A percentile compares a stretch with the other conserved stretches of the same genome.
These are phyloP conservation scores for Celoporthe dispersa DNA, from an alignment of 2,329 filamentous ascomycete genomes.

Conservation along the genomic window DNA sequence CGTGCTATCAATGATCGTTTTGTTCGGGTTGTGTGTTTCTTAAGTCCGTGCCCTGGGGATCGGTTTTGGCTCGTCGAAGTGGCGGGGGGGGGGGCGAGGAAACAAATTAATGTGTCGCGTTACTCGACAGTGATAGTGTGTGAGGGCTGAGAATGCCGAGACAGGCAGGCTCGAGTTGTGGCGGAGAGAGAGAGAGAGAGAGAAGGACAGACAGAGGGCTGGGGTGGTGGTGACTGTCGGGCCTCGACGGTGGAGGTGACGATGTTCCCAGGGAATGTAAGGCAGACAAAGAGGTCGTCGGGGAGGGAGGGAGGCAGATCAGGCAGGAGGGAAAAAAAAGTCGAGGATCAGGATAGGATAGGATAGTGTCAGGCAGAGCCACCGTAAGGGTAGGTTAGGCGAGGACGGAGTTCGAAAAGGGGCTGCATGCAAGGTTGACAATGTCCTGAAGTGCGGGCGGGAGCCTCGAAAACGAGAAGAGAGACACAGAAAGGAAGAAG, in stretches of 20 bases:
- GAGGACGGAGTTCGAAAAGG: constrained; percentile 6
- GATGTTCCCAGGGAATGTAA: constrained; percentile 1
- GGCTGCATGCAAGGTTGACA: constrained; percentile 5
- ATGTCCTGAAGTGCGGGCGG: constrained; percentile 6
- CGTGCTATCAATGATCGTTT: constrained; percentile 10
- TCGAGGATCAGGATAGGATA: background rate
- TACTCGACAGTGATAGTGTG: background rate
- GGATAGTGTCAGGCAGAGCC: background rate
- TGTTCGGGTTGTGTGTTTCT: background rate
- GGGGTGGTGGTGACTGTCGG: background rate
- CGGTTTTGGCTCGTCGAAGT: background rate
- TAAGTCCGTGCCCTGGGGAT: background rate
- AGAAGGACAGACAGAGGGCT: background rate
- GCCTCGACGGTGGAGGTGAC: constrained; percentile 2
- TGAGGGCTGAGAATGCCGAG: background rate
- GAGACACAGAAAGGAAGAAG: background rate
- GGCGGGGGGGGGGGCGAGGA: constrained; percentile 4
- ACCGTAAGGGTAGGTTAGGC: background rate
- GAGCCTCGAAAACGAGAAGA: constrained; percentile 1
- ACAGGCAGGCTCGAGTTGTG: background rate
- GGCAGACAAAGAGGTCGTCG: constrained; percentile 1
- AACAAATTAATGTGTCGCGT: constrained; percentile 18
- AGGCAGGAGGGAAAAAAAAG: background rate
- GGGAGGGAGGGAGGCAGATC: background rate
- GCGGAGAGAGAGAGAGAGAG: background rate